These are phyloP conservation scores for Chenopodium suecicum DNA, from an alignment of 148 eudicot genomes.

Conservation along the genomic window DNA sequence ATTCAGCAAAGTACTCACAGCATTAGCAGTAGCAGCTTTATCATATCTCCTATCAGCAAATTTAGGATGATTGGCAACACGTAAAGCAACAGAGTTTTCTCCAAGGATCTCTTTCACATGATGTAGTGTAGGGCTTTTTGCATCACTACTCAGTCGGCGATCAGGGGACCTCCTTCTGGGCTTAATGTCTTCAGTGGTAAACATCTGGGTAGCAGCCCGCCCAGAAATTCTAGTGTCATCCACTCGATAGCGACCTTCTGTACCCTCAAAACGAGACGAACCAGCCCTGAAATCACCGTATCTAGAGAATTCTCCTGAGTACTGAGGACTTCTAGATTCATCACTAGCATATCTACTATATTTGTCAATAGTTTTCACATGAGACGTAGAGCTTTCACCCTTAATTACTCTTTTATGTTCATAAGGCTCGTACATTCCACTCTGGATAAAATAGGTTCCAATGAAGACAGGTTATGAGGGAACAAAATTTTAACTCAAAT, in stretches of 20 bases:
- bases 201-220: conserved; percentile 44
- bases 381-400: conserved; percentile 27
- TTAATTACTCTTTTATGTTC: conserved; percentile 23
- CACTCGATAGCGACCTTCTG: conserved; percentile 50
- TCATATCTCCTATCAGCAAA: conserved; percentile 30
- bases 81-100: conserved; percentile 38
- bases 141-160: conserved; percentile 20
- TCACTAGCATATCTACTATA: conserved; percentile 30
- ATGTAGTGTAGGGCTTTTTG: conserved; percentile 26
- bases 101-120: conserved; percentile 52
- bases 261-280: conserved; percentile 47
- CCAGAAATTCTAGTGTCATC: conserved; percentile 45
- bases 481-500: not conserved
- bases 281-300: conserved; percentile 30
- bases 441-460: conserved; percentile 19
- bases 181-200: conserved; percentile 42
- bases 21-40: conserved; percentile 20
- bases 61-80: conserved; percentile 40
- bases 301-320: conserved; percentile 32
- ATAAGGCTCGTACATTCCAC: conserved; percentile 34
- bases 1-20: conserved; percentile 33
- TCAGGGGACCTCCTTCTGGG: conserved; percentile 39
- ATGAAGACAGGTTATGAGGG: not conserved
- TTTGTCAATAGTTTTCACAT: conserved; percentile 32
- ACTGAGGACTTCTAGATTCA: conserved; percentile 42